Base-by-base conservation (phyloP, 495 filamentous ascomycete genomes). In the Trichodelitschia bisporula region DNA sequence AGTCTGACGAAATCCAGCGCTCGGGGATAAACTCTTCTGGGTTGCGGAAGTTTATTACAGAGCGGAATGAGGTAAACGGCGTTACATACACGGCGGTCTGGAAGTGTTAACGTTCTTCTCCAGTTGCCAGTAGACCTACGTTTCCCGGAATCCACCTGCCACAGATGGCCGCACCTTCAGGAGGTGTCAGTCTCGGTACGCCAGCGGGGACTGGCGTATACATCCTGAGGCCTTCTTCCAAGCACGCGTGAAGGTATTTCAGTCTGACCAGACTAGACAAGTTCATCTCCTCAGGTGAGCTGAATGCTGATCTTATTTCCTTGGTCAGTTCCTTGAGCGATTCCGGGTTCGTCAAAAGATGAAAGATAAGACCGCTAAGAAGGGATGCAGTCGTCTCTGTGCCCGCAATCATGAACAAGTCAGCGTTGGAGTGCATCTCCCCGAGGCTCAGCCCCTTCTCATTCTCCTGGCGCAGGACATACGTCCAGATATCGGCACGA, bases 151-250 rank as follows among this genome's bases (percentile, higher is more conserved):
- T 17, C 32, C 32, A 44, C 10, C 32, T 3, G 2, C 39, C 36
- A 15, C 9, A 20, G 28, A 42, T 33, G 5, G 13, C 11, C 4
- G 15, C 30, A 1, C 35, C 42, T 9, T 34, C 31, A 11, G 13
- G 14, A n/a, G 39, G 33, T 3, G 19, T 25, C 1, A 19, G 14
- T 11, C 39, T 19, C 6, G 28, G 28, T 6, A 41, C 16, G 15
- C 21, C 23, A 3, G 6, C 9, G 3, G 42, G 28, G 2, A 39
- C 32, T 1, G 39, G 39, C 15, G 42, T 39, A 28, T 39, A 41
- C 0, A 44, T 32, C 3, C 42, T 13, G 12, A 44, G 18, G 1
- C 29, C 26, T 26, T 44, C 42, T 12, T 44, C 33, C 4, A 44
- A 12, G 15, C 31, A 34, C n/a, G 42, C 42, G n/a, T 20, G 28